Conservation (phyloP, 345 rosid species). For the Sapria himalayana region DNA sequence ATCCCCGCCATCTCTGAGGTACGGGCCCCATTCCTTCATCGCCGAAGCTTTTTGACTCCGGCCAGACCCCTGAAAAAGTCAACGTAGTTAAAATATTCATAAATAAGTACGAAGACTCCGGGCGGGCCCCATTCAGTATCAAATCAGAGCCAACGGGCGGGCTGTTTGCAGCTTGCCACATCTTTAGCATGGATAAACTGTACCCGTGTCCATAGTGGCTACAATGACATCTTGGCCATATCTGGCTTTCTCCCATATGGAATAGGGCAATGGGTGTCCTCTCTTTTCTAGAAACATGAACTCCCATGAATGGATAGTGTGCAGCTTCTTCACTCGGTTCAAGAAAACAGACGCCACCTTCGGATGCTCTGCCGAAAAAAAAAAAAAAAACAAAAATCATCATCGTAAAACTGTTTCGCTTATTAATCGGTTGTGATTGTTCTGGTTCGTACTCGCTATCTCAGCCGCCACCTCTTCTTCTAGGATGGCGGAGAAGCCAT, state of each 20-base stretch:
- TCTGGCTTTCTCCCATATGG: slow-evolving; percentile 52
- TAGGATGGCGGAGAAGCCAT: slow-evolving; percentile 64
- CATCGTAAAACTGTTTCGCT: too few species aligned
- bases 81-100: too few species aligned
- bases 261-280: slow-evolving; percentile 17
- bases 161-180: too few species aligned
- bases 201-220: slow-evolving; percentile 81
- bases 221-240: slow-evolving; percentile 63
- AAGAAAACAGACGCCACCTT: slow-evolving; percentile 53
- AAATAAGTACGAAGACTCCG: too few species aligned
- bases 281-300: slow-evolving; percentile 41
- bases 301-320: slow-evolving; percentile 91
- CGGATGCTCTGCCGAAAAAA: slow-evolving; percentile 36
- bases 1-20: slow-evolving; percentile 72
- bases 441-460: slow-evolving; percentile 34
- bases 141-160: too few species aligned
- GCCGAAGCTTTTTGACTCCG: slow-evolving; percentile 39
- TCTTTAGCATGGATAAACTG: too few species aligned
- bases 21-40: slow-evolving; percentile 29
- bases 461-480: slow-evolving; percentile 31
- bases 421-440: not conserved
- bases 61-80: slow-evolving; percentile 38
- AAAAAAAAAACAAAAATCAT: too few species aligned
- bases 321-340: slow-evolving; percentile 46
- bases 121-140: too few species aligned